Evolutionary conservation across 2,329 filamentous ascomycete genomes (phyloP).

Genomic region (Drechslera avenae): DNA sequence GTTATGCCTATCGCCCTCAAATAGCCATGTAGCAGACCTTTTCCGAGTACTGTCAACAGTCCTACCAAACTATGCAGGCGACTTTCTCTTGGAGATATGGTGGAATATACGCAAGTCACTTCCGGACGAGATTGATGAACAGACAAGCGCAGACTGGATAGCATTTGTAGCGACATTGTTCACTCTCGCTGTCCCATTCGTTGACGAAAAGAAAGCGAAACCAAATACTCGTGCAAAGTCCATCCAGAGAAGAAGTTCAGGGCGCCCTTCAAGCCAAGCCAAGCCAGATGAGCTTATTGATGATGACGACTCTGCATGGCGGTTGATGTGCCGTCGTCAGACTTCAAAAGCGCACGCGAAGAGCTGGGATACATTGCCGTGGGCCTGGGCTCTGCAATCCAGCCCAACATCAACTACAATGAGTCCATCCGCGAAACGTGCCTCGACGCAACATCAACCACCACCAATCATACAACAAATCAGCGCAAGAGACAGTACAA

Average conservation of each 20-base stretch:
- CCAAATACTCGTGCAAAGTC: constrained; percentile 23
- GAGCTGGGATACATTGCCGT: constrained; percentile 40
- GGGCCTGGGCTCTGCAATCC: constrained; percentile 43
- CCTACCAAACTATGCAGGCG: constrained; percentile 43
- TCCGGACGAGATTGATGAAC: constrained; percentile 13
- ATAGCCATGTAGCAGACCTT: constrained; percentile 35
- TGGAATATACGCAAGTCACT: constrained; percentile 44
- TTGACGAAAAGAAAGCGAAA: constrained; percentile 38
- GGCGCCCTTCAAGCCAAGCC: constrained; percentile 30
- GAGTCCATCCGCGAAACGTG: constrained; percentile 31
- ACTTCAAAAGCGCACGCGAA: constrained; percentile 30
- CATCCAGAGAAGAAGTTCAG: constrained; percentile 30
- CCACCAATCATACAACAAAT: constrained; percentile 35
- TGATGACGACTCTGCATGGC: constrained; percentile 39
- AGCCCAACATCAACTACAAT: constrained; percentile 29
- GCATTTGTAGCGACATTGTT: constrained; percentile 51
- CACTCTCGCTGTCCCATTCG: constrained; percentile 44
- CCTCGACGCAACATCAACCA: constrained; percentile 15
- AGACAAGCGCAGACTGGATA: constrained; percentile 40
- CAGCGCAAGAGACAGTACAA: constrained; percentile 32
- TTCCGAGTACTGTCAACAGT: constrained; percentile 42
- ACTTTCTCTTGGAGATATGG: constrained; percentile 47
- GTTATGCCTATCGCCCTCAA: constrained; percentile 37
- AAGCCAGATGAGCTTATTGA: constrained; percentile 30
- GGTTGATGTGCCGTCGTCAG: constrained; percentile 42